Base-by-base conservation (phyloP, 106 monocot species). In the Dendrobium officinale region DNA sequence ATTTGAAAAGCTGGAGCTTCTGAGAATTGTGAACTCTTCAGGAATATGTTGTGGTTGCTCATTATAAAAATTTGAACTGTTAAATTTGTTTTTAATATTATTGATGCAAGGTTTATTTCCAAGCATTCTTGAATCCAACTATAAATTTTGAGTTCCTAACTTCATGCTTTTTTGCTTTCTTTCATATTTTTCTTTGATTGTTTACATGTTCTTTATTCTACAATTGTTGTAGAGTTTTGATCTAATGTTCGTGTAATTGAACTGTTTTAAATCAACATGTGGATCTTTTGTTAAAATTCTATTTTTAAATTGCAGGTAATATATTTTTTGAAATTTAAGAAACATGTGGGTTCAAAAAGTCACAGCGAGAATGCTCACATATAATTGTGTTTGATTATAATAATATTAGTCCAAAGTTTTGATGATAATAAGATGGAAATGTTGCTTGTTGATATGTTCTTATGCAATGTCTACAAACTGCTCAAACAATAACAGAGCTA, bases 311-410 rank as follows among this genome's bases (percentile, higher is more conserved):
- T 70, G 70, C 54, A 94, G 94, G 85, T 86, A 74, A 45, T 88
- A 5, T 82, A 77, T 77, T 89, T 88, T 79, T 55, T 79, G 15
- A 79, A 90, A 72, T 91, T 92, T 85, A 88, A 92, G 80, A 85
- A 48, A 22, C 94, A 94, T 81, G 88, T 92, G 1, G 70, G 80
- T 11, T 83, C 77, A 48, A 77, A 75, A 20, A 84, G 92, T 19
- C 78, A 73, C 22, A 86, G 92, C 79, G 88, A 89, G 72, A 90
- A 94, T 47, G 76, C 82, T 81, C 82, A 91, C 74, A 91, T 93
- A 26, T 26, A 26, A 26, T 26, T 26, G 26, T 26, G 26, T 26
- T 26, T 26, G 26, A 26, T 26, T 26, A 26, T 26, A 26, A 26
- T 26, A 26, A 29, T 37, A 37, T 37, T 37, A 37, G 37, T 37